phyloP scores from a whole-genome alignment of 2,329 filamentous ascomycete genomes.

The Chrysoporthe puriensis region DNA sequence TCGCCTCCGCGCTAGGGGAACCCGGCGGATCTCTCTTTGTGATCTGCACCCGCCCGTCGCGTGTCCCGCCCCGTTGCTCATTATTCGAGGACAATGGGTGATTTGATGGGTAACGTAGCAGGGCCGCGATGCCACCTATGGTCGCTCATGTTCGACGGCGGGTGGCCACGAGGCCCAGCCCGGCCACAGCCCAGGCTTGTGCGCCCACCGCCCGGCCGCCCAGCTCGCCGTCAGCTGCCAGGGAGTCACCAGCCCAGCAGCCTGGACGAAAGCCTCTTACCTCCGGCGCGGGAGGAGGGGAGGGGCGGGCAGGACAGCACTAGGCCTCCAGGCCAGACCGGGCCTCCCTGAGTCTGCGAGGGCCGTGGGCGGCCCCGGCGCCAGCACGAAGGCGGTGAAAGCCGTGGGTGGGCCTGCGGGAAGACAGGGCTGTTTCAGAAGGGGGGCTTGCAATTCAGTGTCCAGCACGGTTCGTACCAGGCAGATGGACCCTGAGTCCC shows the following conservation, averaged over 20 bases:
- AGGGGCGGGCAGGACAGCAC: no score
- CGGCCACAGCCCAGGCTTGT: neutral
- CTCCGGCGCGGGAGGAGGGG: no score
- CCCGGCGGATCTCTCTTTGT: neutral
- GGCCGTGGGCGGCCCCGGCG: no score
- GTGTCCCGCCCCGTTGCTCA: neutral
- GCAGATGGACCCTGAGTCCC: neutral
- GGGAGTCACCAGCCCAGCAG: neutral
- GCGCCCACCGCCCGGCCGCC: neutral
- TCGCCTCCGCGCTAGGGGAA: conserved; percentile 5
- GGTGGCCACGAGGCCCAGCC: conserved; percentile 1
- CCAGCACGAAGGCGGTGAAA: conserved; percentile 9
- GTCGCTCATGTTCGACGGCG: neutral
- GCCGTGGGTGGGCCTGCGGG: conserved; percentile 10
- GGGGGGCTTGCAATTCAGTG: neutral
- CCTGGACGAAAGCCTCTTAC: no score
- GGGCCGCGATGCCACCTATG: no score
- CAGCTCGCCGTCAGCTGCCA: neutral
- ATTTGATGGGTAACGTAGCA: neutral
- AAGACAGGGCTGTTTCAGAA: conserved; percentile 13
- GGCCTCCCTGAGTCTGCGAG: no score
- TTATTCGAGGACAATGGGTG: neutral
- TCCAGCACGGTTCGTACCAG: neutral
- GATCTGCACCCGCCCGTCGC: neutral
- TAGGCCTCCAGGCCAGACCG: no score